Base-by-base conservation (phyloP, 768 basidiomycete genomes). In the Hygrophorus pudorinus region DNA sequence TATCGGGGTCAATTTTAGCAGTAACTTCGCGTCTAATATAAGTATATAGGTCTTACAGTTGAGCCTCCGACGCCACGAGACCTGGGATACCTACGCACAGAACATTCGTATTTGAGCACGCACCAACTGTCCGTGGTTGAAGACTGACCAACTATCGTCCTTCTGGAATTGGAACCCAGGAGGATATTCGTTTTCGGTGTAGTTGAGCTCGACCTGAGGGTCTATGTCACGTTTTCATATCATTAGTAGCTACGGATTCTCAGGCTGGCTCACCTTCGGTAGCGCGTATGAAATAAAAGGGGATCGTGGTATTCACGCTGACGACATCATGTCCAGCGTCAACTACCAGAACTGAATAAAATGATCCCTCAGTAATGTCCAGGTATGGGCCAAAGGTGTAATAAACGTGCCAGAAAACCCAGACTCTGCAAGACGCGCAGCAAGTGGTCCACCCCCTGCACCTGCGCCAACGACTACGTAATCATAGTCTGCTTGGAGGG, bases 31-130 rank as follows among this genome's bases (percentile, higher is more conserved):
- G 2, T 6, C 12, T 24, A n/a, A 9, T 24, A 12, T n/a, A n/a
- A n/a, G n/a, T n/a, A 11, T 20, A 12, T 24, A 7, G 24, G 9
- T 43, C 39, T 47, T 38, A 62, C 60, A 16, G 61, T 58, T 28
- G 61, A 61, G 5, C 61, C 61, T 44, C 61, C 61, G 1, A 62
- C 2, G 3, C 46, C 61, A 36, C 58, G 49, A 11, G 58, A 57
- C 14, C 58, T 53, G 16, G 61, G 61, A 52, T 62, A 62, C 59
- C 59, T 60, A 31, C 18, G 24, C 24, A 24, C 20, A 8, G 12
- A 41, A 16, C 30, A 28, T 27, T 16, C 3, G 0, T 27, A 4
- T 6, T 9, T 37, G 14, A 2, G 1, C 9, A 24, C 17, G 40
- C 35, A 16, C 10, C 41, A 3, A 38, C 8, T 10, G 30, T 33